Conservation (phyloP, 805 yeast genomes). For the Yarrowia yakushimensis region DNA sequence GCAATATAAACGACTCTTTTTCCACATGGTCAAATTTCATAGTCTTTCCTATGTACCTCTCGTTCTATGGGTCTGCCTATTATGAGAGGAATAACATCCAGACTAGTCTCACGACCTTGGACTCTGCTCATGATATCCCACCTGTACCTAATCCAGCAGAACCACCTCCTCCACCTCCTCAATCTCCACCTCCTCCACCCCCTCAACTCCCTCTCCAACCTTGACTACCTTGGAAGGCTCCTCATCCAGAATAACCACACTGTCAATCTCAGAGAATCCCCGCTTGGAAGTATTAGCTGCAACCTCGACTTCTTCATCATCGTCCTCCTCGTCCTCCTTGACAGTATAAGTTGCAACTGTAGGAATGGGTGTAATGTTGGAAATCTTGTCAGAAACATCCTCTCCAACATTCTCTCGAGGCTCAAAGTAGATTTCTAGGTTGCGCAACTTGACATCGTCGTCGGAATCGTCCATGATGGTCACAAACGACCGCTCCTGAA, state of each 20-base stretch:
- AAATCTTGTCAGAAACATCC: not conserved
- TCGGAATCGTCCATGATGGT: conserved; percentile 78
- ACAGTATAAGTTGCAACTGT: conserved; percentile 6
- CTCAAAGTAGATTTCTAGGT: conserved; percentile 38
- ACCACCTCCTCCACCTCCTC: conserved; percentile 7
- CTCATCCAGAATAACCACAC: conserved; percentile 3
- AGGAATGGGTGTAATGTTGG: not conserved
- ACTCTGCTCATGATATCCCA: too few relatives aligned
- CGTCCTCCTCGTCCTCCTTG: not conserved
- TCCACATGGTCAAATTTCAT: too few relatives aligned
- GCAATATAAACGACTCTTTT: too few relatives aligned
- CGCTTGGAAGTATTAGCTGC: not conserved
- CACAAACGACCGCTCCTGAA: conserved; percentile 58
- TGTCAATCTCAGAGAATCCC: not conserved
- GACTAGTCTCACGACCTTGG: too few relatives aligned
- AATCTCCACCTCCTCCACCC: not conserved
- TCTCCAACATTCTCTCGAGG: not conserved
- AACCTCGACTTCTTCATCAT: not conserved
- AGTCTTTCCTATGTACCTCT: too few relatives aligned
- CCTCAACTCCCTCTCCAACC: not conserved
- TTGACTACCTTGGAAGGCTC: not conserved
- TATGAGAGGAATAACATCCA: too few relatives aligned
- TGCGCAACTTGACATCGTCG: conserved; percentile 51
- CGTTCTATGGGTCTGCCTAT: too few relatives aligned
- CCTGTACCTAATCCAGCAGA: not conserved